Evolutionary conservation across 257 asterid species (phyloP).

Genomic region (Misopates orontium): DNA sequence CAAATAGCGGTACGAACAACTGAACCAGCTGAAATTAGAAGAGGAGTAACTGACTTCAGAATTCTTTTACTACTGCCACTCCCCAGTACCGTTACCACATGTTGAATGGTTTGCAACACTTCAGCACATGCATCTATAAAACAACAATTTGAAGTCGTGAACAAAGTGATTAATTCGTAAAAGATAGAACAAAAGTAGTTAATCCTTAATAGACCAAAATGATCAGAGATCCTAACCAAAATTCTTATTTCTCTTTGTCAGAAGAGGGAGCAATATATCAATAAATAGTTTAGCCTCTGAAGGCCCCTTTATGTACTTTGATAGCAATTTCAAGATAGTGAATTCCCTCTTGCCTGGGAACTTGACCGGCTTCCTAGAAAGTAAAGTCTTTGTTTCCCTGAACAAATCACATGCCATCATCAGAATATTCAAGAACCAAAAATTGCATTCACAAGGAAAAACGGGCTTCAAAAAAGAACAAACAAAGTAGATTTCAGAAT

Average conservation of each 20-base stretch:
- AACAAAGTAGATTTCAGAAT: too few relatives aligned
- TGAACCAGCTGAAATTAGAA: slow-evolving; percentile 62
- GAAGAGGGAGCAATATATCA: slow-evolving; percentile 76
- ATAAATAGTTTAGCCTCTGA: slow-evolving; percentile 63
- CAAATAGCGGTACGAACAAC: slow-evolving; percentile 65
- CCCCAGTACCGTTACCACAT: slow-evolving; percentile 49
- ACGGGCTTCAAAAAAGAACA: neutral
- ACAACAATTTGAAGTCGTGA: slow-evolving; percentile 21
- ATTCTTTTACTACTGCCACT: slow-evolving; percentile 54
- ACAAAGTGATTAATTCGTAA: neutral
- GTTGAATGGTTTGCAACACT: slow-evolving; percentile 56
- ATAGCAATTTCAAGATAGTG: slow-evolving; percentile 59
- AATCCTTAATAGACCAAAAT: slow-evolving; percentile 1
- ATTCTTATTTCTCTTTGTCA: slow-evolving; percentile 56
- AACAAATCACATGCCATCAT: slow-evolving; percentile 6
- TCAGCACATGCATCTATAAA: slow-evolving; percentile 57
- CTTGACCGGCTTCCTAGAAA: slow-evolving; percentile 57
- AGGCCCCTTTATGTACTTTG: slow-evolving; percentile 63
- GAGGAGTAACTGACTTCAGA: slow-evolving; percentile 61
- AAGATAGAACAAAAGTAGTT: slow-evolving; percentile 15
- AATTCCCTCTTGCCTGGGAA: slow-evolving; percentile 66
- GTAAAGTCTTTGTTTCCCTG: slow-evolving; percentile 4
- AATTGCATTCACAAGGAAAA: neutral
- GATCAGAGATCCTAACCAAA: slow-evolving; percentile 53
- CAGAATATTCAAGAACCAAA: slow-evolving; percentile 14